Conservation (phyloP, 345 rosid genomes). For the Stellera chamaejasme region DNA sequence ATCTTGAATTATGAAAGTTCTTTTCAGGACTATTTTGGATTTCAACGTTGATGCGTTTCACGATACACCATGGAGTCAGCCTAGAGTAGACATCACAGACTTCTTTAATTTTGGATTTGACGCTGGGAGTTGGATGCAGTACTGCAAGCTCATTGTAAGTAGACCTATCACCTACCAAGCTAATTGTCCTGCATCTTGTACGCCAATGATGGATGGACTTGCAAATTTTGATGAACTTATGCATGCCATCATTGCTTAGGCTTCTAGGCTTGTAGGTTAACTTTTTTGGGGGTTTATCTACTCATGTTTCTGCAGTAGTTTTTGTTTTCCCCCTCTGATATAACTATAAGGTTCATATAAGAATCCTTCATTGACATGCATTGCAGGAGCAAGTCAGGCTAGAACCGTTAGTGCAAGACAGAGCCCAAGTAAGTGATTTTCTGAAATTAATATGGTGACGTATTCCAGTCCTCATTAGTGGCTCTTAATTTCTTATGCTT, state of each 20-base stretch:
- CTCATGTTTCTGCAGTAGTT: not conserved
- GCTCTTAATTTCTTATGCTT: constrained; percentile 3
- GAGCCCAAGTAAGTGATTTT: constrained; percentile 13
- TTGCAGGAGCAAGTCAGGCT: constrained; percentile 27
- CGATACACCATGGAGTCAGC: constrained; percentile 58
- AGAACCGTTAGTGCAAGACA: constrained; percentile 14
- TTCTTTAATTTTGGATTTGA: constrained; percentile 66
- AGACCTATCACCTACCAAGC: constrained; percentile 5
- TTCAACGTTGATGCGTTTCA: constrained; percentile 37
- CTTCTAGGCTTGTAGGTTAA: not conserved
- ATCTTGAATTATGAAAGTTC: not conserved
- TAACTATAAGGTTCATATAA: constrained; percentile 2
- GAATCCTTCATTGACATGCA: constrained; percentile 2
- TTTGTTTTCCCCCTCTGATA: not conserved
- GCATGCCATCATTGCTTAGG: constrained; percentile 4
- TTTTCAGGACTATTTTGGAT: constrained; percentile 43
- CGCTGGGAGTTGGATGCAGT: constrained; percentile 60
- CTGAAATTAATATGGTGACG: constrained; percentile 21
- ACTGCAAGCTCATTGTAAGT: constrained; percentile 50
- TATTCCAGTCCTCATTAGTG: not conserved
- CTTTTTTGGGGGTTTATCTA: not conserved
- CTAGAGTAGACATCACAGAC: constrained; percentile 39
- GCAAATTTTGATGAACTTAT: not conserved
- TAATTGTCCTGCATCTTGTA: not conserved
- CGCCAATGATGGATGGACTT: not conserved